Evolutionary conservation across 495 filamentous ascomycete genomes (phyloP), one percentile per base, ranked within the genome.

Genomic region (Penicillium argentinense): DNA sequence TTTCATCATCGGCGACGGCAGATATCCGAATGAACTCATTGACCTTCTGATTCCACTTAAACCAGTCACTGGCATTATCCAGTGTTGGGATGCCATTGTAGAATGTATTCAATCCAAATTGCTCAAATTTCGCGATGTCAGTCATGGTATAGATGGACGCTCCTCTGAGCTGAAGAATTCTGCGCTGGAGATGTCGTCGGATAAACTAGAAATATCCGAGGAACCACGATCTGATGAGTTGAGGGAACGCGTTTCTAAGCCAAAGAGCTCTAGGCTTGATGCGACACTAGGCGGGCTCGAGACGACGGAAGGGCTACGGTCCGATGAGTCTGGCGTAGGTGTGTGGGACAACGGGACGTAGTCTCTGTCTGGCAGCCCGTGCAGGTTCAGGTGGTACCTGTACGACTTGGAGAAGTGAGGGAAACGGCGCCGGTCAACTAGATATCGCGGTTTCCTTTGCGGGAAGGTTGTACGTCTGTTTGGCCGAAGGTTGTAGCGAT

Each of bases 11-110:
- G 17, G 43, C 32, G 11, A 47, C 43, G 17, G 32, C 19, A 38
- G 43, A 47, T 47, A 47, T 47, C 36, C 33, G 43, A 37, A 47
- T 23, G 26, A 47, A 47, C 32, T 36, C 32, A 17, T 47, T 38
- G 43, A 47, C 43, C 24, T 47, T 47, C 43, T 37, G 32, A 33
- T 37, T 39, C 43, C 43, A 47, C 32, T 25, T 23, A 16, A 28
- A 47, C 43, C 43, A 47, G 32, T 47, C 43, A 18, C 36, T 47
- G 32, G 43, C 43, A 37, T 47, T 47, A 28, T 47, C 32, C 2
- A 47, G 21, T 14, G 13, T 47, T 13, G 32, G 43, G 6, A 47
- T 47, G 17, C 14, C 32, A 18, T 37, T 23, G 19, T 47, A 47
- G 13, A 47, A 47, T 25, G 43, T 22, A 28, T 28, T 47, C 16